Base-by-base conservation (phyloP, 2,329 filamentous ascomycete species). In the Aspergillus quadricinctus region DNA sequence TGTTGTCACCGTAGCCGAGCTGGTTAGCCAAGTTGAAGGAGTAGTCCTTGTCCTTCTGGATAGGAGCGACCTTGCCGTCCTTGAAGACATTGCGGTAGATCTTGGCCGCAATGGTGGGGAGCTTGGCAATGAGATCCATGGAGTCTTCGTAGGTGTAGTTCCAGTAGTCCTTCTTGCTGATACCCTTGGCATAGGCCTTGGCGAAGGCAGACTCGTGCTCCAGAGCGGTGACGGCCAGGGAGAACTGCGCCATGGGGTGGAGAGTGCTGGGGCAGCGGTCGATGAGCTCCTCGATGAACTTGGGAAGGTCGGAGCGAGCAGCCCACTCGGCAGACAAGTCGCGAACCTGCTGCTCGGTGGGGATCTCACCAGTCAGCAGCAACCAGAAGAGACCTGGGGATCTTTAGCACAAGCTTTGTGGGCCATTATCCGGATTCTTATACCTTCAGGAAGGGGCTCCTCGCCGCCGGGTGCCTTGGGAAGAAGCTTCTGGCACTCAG, bases 21-120 rank as follows among this genome's bases (percentile, higher is more conserved):
- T 96, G 92, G 87, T 97, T 97, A 80, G 94, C 92, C 77, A 99
- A 90, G 89, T 99, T 99, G 90, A 88, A 99, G 70, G 88, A 85
- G 83, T 97, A 99, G 77, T 99, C 94, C 89, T 97, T 94, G 83
- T 97, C 93, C 85, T 96, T 95, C 84, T 97, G 88, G 77, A 96
- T 86, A 55, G 92, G 77, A 59, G 91, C 90, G 67, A 99, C 93
- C 88, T 97, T 97, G 81, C 94, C 94, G 74, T 96, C 94, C 88
- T 97, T 97, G 90, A 96, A 99, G 77, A 97, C 88, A 79, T 99
- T 99, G 83, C 96, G 94, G 88, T 99, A 99, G 85, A 99, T 99
- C 82, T 92, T 91, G 63, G 94, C 83, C 64, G 94, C 94, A 72
- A 99, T 97, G 77, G 91, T 97, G 76, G 94, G 94, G 70, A 99